A percentile compares a stretch with the other conserved stretches of the same genome.
Evolutionary conservation across 768 basidiomycete species (phyloP).

Genomic region (Termitomyces sp.): DNA sequence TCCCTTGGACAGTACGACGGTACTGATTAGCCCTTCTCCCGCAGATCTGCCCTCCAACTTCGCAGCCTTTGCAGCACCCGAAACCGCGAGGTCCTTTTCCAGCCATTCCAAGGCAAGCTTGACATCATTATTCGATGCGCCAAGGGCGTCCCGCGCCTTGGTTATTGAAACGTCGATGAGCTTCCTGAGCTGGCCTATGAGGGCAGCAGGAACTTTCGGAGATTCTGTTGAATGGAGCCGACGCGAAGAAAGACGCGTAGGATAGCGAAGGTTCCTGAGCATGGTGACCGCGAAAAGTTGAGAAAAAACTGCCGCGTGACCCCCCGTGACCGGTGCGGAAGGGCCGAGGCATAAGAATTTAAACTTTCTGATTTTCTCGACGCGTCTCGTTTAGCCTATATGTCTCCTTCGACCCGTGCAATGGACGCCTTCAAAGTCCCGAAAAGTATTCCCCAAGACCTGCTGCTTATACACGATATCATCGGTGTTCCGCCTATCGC

Average conservation of each 20-base stretch:
- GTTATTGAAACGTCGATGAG: conserved; percentile 74
- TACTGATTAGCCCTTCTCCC: conserved; percentile 73
- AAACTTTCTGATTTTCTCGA: conserved; percentile 10
- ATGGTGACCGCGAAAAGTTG: conserved; percentile 10
- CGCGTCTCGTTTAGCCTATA: conserved; percentile 5
- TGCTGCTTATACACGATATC: conserved; percentile 67
- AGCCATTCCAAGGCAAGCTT: conserved; percentile 77
- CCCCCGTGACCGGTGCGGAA: conserved; percentile 9
- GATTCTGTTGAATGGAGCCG: conserved; percentile 48
- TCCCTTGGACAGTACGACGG: conserved; percentile 69
- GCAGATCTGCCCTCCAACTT: conserved; percentile 77
- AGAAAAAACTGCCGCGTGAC: conserved; percentile 16
- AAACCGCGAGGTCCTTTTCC: conserved; percentile 60
- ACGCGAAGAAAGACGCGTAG: conserved; percentile 18
- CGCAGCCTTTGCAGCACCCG: conserved; percentile 75
- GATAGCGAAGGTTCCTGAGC: conserved; percentile 13
- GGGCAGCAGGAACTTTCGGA: conserved; percentile 60
- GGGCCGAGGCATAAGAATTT: background rate
- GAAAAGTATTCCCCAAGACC: conserved; percentile 60
- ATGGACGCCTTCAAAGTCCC: conserved; percentile 57
- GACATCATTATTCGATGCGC: conserved; percentile 67
- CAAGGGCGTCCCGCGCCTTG: conserved; percentile 86
- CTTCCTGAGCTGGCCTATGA: conserved; percentile 85
- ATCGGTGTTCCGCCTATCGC: conserved; percentile 31
- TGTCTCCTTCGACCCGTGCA: conserved; percentile 1